Percentiles rank a stretch among this genome's conserved stretches.
These are phyloP conservation scores for Allantophomopsis lycopodina DNA, from an alignment of 2,329 filamentous ascomycete genomes.

Conservation along the genomic window DNA sequence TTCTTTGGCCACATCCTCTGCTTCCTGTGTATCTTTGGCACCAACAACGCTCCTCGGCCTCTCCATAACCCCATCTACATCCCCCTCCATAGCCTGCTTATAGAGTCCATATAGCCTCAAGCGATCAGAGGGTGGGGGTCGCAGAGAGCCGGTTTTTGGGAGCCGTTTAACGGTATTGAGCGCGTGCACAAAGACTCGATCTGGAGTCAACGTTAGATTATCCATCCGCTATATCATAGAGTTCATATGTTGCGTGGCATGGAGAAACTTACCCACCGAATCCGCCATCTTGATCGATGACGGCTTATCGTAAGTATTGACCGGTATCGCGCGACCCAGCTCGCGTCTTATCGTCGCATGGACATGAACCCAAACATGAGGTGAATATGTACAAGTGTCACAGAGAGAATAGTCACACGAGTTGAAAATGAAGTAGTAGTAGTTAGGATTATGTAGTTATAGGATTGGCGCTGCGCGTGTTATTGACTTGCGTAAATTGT, in stretches of 20 bases:
- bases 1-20: constrained; percentile 33
- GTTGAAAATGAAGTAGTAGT: too few species aligned
- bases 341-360: too few species aligned
- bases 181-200: constrained; percentile 97
- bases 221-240: background rate
- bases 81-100: constrained; percentile 98
- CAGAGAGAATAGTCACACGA: too few species aligned
- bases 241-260: background rate
- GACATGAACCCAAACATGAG: too few species aligned
- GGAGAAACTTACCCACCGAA: constrained; percentile 30
- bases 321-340: too few species aligned
- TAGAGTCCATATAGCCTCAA: constrained; percentile 94
- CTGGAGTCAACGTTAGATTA: constrained; percentile 28
- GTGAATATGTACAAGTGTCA: too few species aligned
- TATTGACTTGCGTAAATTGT: too few species aligned
- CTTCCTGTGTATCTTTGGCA: constrained; percentile 31
- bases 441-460: too few species aligned
- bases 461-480: too few species aligned
- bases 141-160: constrained; percentile 78
- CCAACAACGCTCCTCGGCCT: constrained; percentile 52
- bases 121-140: constrained; percentile 74
- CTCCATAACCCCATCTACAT: constrained; percentile 89
- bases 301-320: too few species aligned
- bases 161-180: constrained; percentile 98
- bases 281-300: constrained; percentile 28